Conservation (phyloP, 495 filamentous ascomycete genomes). For the Margaritispora aquatica region DNA sequence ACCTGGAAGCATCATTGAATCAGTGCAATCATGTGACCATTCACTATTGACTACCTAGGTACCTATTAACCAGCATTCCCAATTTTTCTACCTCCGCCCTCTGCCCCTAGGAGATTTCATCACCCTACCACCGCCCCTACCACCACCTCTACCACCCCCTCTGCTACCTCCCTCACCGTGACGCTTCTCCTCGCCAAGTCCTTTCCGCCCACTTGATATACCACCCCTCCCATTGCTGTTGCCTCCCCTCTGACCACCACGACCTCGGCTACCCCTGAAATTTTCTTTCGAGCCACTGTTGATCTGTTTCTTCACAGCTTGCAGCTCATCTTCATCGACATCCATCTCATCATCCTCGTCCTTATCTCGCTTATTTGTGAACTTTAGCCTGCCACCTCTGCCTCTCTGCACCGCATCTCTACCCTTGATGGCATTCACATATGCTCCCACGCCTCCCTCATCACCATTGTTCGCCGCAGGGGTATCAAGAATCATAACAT, state of each 20-base stretch:
- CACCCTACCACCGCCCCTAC: conserved; percentile 20
- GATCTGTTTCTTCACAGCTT: conserved; percentile 41
- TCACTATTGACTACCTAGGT: neutral
- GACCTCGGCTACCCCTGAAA: conserved; percentile 26
- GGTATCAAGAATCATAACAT: conserved; percentile 57
- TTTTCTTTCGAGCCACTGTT: conserved; percentile 16
- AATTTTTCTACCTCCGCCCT: conserved; percentile 16
- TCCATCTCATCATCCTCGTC: conserved; percentile 62
- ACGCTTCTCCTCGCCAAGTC: conserved; percentile 40
- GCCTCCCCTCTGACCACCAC: conserved; percentile 26
- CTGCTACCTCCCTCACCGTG: conserved; percentile 29
- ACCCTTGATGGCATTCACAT: conserved; percentile 83
- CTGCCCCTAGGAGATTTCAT: conserved; percentile 30
- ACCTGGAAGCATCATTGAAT: too few relatives aligned
- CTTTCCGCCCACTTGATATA: conserved; percentile 38
- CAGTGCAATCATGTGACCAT: neutral
- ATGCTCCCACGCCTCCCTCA: conserved; percentile 75
- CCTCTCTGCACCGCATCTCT: conserved; percentile 77
- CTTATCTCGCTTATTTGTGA: conserved; percentile 60
- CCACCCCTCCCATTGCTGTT: conserved; percentile 36
- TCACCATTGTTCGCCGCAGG: conserved; percentile 34
- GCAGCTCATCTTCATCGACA: conserved; percentile 55
- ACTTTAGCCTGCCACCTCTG: conserved; percentile 81
- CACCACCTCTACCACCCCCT: conserved; percentile 18
- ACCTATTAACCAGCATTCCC: too few relatives aligned